Evolutionary conservation across 2,329 filamentous ascomycete genomes (phyloP).

Genomic region (Aureobasidium leucospermi): DNA sequence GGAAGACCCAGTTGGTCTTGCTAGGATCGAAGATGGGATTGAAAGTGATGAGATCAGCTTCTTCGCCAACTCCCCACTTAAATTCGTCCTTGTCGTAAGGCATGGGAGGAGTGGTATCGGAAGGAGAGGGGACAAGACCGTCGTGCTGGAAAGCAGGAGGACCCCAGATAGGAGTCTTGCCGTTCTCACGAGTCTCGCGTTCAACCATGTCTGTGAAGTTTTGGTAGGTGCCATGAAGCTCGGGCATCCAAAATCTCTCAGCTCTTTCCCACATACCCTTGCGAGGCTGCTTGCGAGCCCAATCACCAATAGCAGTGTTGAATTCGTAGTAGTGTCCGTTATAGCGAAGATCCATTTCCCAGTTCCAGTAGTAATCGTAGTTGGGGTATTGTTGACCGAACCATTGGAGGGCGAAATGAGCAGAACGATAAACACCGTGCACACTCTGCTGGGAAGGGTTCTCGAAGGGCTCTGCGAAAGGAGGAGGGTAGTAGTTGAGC

Average conservation of each 20-base stretch:
- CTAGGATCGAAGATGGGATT: conserved; percentile 73
- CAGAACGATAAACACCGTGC: conserved; percentile 77
- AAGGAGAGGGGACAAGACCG: conserved; percentile 50
- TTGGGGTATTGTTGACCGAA: conserved; percentile 44
- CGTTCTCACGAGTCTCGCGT: conserved; percentile 43
- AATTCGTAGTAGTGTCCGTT: conserved; percentile 80
- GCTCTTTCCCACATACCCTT: conserved; percentile 68
- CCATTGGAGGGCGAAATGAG: conserved; percentile 45
- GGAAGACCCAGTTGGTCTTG: conserved; percentile 66
- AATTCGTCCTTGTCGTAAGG: conserved; percentile 57
- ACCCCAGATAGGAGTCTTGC: conserved; percentile 58
- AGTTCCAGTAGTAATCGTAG: conserved; percentile 64
- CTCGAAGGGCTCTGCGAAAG: conserved; percentile 67
- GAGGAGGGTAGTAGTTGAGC: conserved; percentile 79
- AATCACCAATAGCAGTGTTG: conserved; percentile 57
- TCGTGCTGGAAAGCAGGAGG: conserved; percentile 38
- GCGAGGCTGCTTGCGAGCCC: conserved; percentile 60
- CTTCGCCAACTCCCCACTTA: conserved; percentile 68
- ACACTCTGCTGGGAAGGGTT: conserved; percentile 59
- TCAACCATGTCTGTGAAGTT: conserved; percentile 61
- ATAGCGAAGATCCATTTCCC: conserved; percentile 80
- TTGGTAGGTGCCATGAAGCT: conserved; percentile 59
- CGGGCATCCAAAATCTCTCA: conserved; percentile 65
- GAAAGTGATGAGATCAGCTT: conserved; percentile 66
- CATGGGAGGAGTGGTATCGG: conserved; percentile 57